Evolutionary conservation across 352 stramenopile genomes (phyloP).

Genomic region (Pythium insidiosum): DNA sequence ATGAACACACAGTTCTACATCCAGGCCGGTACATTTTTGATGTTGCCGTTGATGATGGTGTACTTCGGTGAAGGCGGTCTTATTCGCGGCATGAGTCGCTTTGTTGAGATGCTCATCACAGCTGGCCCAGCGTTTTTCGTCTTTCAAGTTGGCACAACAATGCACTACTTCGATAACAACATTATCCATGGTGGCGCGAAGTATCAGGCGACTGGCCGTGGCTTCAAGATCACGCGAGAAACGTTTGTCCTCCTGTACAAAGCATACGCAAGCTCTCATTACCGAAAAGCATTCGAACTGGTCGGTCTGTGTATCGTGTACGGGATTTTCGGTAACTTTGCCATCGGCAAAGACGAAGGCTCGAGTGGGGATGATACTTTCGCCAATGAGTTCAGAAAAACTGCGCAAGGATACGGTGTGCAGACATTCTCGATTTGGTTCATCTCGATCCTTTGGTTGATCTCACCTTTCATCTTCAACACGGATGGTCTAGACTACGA

Average conservation of each 20-base stretch:
- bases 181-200: constrained; percentile 64
- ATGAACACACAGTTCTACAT: constrained; percentile 82
- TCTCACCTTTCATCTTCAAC: constrained; percentile 76
- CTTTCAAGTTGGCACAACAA: constrained; percentile 77
- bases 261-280: constrained; percentile 61
- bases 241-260: constrained; percentile 75
- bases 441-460: constrained; percentile 61
- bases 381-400: constrained; percentile 48
- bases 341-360: constrained; percentile 47
- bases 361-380: constrained; percentile 28
- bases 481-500: constrained; percentile 64
- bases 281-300: constrained; percentile 69
- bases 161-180: constrained; percentile 83
- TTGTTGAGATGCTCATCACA: constrained; percentile 74
- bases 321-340: constrained; percentile 53
- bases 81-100: constrained; percentile 45
- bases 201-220: constrained; percentile 72
- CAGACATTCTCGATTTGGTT: constrained; percentile 80
- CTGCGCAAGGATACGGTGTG: constrained; percentile 59
- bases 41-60: constrained; percentile 63
- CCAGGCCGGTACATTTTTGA: constrained; percentile 63
- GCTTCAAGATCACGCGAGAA: constrained; percentile 79
- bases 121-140: constrained; percentile 66
- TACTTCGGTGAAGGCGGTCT: constrained; percentile 73
- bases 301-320: constrained; percentile 69